Evolutionary conservation across 2,329 filamentous ascomycete species (phyloP).

Genomic region (Colletotrichum falcatum): DNA sequence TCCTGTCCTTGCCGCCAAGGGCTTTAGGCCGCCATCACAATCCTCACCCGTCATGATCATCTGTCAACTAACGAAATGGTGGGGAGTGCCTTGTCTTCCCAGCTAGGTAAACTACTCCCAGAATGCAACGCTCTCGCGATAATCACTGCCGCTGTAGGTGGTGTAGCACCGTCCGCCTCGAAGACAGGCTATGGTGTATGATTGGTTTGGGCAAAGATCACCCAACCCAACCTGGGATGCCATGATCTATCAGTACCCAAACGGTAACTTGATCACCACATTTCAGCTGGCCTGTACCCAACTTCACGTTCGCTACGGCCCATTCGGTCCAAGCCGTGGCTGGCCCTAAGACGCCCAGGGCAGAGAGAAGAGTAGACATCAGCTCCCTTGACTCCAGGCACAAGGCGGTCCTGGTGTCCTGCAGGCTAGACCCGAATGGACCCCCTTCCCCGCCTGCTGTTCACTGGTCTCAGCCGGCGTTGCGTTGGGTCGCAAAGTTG

Average conservation of each 20-base stretch:
- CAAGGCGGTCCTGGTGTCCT: conserved; percentile 33
- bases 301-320: not conserved
- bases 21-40: conserved; percentile 5
- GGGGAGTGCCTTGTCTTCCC: conserved; percentile 23
- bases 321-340: conserved; percentile 6
- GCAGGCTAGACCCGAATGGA: conserved; percentile 23
- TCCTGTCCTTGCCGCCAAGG: conserved; percentile 12
- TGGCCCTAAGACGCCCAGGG: conserved; percentile 13
- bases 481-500: conserved; percentile 16
- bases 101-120: conserved; percentile 22
- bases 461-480: conserved; percentile 28
- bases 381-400: conserved; percentile 19
- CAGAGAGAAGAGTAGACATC: conserved; percentile 19
- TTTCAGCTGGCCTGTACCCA: conserved; percentile 7
- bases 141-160: conserved; percentile 6
- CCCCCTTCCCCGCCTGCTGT: conserved; percentile 19
- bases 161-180: conserved; percentile 21
- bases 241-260: conserved; percentile 8
- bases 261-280: conserved; percentile 25
- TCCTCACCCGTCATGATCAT: conserved; percentile 19
- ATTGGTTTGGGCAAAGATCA: conserved; percentile 13
- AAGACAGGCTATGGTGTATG: not conserved
- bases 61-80: conserved; percentile 22
- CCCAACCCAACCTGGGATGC: conserved; percentile 1
- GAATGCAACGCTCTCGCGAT: conserved; percentile 26